Base-by-base conservation (phyloP, 2,329 filamentous ascomycete genomes). In the Nemania bipapillata region DNA sequence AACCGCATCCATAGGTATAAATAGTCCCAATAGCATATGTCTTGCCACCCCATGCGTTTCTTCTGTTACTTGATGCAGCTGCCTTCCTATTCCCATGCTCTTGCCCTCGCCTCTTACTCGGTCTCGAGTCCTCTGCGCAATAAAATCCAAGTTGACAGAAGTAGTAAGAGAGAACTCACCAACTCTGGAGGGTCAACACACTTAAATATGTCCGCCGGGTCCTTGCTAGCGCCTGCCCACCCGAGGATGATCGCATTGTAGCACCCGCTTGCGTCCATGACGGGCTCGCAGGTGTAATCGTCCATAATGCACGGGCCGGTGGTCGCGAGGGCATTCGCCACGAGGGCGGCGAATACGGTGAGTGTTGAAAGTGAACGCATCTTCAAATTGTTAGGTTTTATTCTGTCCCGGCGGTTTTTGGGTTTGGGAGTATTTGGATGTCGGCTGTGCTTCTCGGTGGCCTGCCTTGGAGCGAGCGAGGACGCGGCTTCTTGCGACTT, bases 201-300 rank as follows among this genome's bases (percentile, higher is more conserved):
- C 5, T 69, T 66, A 3, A 72, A 69, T n/a, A 72, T 65, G 32
- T 71, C 70, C 1, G 59, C 65, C 20, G 70, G 69, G 45, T 69
- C 63, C 20, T n/a, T 57, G 28, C 63, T 69, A 1, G 68, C 69
- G 32, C 66, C 66, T 4, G 65, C 63, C 66, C 70, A 72, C 24
- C 66, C 66, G 12, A 72, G 66, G 17, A 72, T 70, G 11, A 72
- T 72, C 1, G 65, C 61, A 52, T 69, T 70, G 26, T 65, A 70
- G 45, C 68, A 65, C 6, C 4, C 68, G 35, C 65, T 68, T 0
- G 68, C 65, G 12, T 70, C 68, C 68, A 70, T 70, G n/a, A 70
- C 68, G 9, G 65, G 65, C 11, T 66, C 57, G 45, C 68, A 72
- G 30, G 62, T 65, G 26, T 68, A 68, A 37, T 70, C 45, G 8